These are phyloP conservation scores for Pseudogymnoascus sp. DNA, from an alignment of 2,329 filamentous ascomycete genomes.

Conservation along the genomic window DNA sequence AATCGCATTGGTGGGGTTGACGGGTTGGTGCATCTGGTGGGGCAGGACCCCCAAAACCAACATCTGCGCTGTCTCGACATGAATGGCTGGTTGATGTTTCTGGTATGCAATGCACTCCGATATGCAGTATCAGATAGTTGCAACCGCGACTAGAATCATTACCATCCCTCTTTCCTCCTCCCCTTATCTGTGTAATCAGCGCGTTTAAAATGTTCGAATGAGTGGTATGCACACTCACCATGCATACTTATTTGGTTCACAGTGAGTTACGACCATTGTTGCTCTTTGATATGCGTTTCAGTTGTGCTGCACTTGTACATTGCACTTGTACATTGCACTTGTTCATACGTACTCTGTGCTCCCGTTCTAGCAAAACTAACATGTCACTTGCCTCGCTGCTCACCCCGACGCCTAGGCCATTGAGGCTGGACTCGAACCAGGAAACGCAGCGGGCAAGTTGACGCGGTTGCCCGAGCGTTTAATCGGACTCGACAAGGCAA, in stretches of 20 bases:
- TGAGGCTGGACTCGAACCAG: neutral
- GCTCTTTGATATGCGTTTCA: neutral
- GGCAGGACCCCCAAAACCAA: neutral
- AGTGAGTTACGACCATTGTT: neutral
- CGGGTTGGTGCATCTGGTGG: neutral
- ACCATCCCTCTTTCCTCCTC: neutral
- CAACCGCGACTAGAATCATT: neutral
- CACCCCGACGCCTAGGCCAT: neutral
- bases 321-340: neutral
- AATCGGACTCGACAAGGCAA: neutral
- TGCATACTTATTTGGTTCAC: neutral
- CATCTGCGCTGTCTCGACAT: neutral
- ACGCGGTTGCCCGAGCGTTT: neutral
- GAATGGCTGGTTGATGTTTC: neutral
- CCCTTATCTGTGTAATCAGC: constrained; percentile 6
- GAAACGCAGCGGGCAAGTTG: neutral
- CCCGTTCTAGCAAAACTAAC: neutral
- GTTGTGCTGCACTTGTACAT: neutral
- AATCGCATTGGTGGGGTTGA: neutral
- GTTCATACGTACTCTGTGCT: neutral
- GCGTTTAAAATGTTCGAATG: neutral
- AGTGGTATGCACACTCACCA: neutral
- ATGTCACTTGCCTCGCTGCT: neutral
- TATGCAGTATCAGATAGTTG: neutral
- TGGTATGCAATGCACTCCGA: neutral